Evolutionary conservation across 192 early-diverging fungal species (phyloP), one percentile per base, ranked within the genome.

Genomic region (Backusella macrospora): DNA sequence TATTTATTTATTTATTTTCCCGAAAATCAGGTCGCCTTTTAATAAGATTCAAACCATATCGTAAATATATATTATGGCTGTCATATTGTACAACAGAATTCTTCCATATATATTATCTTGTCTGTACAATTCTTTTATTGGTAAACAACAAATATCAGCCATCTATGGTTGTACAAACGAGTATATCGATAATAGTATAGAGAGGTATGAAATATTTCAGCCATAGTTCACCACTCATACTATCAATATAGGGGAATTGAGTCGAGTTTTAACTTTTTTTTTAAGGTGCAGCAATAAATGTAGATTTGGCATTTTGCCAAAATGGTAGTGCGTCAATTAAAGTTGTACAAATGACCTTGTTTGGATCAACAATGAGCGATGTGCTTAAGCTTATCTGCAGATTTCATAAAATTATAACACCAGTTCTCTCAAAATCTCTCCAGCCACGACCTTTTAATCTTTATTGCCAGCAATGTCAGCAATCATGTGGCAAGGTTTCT

Each of bases 401-500:
- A 23, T 59, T 0, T 12, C 21, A 18, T 59, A 8, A 29, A 12
- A 59, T 23, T 9, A 23, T 59, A 59, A 59, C 26, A 18, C 13
- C 52, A 59, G 21, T 23, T 59, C 21, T 9, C 52, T 26, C 46
- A 99, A 85, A 29, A 95, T 79, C 83, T 95, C 91, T 70, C 96
- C 96, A 73, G 94, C 95, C 64, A 98, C 88, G 48, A 98, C 95
- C 52, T 26, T 59, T 38, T 94, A 84, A 75, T 97, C 97, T 83
- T 98, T 96, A 40, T 90, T 92, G 49, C 96, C 97, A 73, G 97
- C 96, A 84, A 98, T 98, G 77, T 96, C 87, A 68, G 95, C 92
- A 73, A 99, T 99, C 45, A 88, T 98, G 84, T 90, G 92, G 77
- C 89, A 91, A 3, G 96, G 97, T 48, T 92, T 92, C 78, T 90